Conservation (phyloP, 1,284 basidiomycete species). For the Fomitiporia mediterranea region DNA sequence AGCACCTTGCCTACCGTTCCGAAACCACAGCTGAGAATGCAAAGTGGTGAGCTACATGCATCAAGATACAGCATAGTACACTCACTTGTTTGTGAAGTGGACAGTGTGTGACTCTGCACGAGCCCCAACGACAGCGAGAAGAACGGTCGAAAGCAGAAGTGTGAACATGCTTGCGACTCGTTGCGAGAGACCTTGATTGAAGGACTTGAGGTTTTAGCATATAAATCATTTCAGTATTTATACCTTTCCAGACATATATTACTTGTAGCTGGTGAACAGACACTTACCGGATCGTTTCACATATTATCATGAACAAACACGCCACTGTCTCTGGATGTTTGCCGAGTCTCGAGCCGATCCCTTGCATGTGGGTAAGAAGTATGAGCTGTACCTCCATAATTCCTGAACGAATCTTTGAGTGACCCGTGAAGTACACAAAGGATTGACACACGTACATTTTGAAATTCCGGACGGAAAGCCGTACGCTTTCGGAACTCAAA, state of each 20-base stretch:
- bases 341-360: not conserved
- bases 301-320: not conserved
- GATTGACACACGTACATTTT: too few species aligned
- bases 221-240: not conserved
- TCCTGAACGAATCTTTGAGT: too few species aligned
- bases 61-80: not conserved
- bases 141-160: not conserved
- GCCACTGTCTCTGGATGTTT: not conserved
- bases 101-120: conserved; percentile 23
- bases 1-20: conserved; percentile 20
- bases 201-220: not conserved
- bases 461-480: not conserved
- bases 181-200: not conserved
- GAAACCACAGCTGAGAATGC: conserved; percentile 20
- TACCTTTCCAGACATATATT: not conserved
- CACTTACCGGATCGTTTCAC: not conserved
- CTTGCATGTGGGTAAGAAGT: too few species aligned
- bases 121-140: conserved; percentile 1
- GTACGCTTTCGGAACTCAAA: not conserved
- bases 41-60: not conserved
- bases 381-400: too few species aligned
- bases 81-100: conserved; percentile 21
- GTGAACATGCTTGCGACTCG: not conserved
- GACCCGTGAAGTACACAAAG: too few species aligned
- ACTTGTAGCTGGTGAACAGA: not conserved